Evolutionary conservation across 202 grass and related monocot species (phyloP).

Genomic region (Alloteropsis angusta): DNA sequence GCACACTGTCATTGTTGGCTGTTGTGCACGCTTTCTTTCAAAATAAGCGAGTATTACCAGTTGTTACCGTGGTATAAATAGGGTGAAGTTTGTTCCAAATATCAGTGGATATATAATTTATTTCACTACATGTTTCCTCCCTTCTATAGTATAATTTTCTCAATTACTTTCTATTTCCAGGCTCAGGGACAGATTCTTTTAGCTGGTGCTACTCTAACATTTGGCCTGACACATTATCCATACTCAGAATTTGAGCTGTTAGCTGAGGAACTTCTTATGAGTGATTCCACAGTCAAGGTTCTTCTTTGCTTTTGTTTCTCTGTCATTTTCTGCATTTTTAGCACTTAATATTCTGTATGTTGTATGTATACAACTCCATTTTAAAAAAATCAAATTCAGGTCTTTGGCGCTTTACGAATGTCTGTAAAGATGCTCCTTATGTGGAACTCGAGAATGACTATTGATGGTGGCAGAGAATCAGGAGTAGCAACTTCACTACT

Average conservation of each 20-base stretch:
- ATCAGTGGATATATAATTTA: not conserved
- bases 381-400: slow-evolving; percentile 41
- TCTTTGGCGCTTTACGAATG: slow-evolving; percentile 91
- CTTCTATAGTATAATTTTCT: slow-evolving; percentile 1
- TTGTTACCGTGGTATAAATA: slow-evolving; percentile 9
- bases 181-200: slow-evolving; percentile 82
- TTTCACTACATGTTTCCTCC: slow-evolving; percentile 12
- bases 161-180: slow-evolving; percentile 38
- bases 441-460: slow-evolving; percentile 83
- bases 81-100: not conserved
- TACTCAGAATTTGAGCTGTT: slow-evolving; percentile 91
- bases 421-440: slow-evolving; percentile 99
- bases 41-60: not conserved
- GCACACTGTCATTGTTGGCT: not conserved
- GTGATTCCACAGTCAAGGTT: slow-evolving; percentile 88
- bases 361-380: not conserved
- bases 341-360: not conserved
- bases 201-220: slow-evolving; percentile 57
- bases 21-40: not conserved
- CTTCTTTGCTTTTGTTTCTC: slow-evolving; percentile 22
- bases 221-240: slow-evolving; percentile 88
- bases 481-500: slow-evolving; percentile 67
- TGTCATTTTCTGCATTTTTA: not conserved
- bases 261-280: slow-evolving; percentile 99
- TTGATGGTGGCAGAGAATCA: slow-evolving; percentile 61